These are phyloP conservation scores for Trichoderma sp. DNA, from an alignment of 2,329 filamentous ascomycete genomes.

Conservation along the genomic window DNA sequence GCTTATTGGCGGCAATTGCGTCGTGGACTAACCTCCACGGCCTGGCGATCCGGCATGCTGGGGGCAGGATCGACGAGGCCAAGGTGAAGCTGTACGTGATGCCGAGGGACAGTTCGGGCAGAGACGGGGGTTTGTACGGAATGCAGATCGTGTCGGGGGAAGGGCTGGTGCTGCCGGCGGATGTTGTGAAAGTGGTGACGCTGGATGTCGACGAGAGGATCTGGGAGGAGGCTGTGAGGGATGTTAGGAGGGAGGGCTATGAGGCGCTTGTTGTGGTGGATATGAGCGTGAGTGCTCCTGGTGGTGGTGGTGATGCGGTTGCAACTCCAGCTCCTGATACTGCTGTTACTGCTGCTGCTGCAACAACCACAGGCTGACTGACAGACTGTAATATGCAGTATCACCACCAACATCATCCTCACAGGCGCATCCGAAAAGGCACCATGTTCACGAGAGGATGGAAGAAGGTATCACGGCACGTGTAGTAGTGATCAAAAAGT, in stretches of 20 bases:
- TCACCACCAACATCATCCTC: neutral
- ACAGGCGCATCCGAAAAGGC: no score
- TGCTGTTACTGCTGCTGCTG: neutral
- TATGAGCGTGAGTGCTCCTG: slow-evolving; percentile 14
- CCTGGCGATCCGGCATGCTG: neutral
- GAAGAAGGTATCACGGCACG: neutral
- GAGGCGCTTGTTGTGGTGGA: slow-evolving; percentile 30
- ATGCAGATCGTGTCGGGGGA: neutral
- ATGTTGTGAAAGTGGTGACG: slow-evolving; percentile 33
- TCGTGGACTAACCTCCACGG: neutral
- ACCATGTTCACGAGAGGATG: neutral
- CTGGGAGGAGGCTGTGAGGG: slow-evolving; percentile 27
- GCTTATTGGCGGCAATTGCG: neutral
- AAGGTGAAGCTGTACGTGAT: slow-evolving; percentile 3
- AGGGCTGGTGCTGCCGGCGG: slow-evolving; percentile 19
- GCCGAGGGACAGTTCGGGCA: neutral
- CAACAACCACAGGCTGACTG: neutral
- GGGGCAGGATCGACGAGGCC: neutral
- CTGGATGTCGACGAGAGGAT: slow-evolving; percentile 29
- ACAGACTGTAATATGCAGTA: neutral
- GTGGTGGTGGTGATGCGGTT: neutral
- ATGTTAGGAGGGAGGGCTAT: slow-evolving; percentile 10
- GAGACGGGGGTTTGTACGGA: neutral
- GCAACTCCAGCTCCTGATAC: neutral
- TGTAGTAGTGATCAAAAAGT: neutral